Evolutionary conservation across 257 asterid species (phyloP).

Genomic region (Datura wrightii): DNA sequence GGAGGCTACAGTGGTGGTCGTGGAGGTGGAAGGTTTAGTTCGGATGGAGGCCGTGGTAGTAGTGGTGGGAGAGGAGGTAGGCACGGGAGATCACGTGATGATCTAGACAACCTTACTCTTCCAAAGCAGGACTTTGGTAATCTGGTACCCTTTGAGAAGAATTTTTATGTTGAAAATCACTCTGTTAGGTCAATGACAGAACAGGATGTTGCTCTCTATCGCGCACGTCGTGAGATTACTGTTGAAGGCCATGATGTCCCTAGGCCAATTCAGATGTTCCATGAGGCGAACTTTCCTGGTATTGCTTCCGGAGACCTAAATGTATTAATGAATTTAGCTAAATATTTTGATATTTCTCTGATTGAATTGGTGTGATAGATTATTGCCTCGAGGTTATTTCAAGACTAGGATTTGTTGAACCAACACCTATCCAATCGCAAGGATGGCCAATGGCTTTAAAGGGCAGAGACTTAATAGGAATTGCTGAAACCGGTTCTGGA

Average conservation of each 20-base stretch:
- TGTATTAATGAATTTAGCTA: conserved; percentile 1
- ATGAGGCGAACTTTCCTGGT: conserved; percentile 90
- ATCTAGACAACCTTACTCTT: conserved; percentile 68
- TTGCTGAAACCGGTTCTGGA: conserved; percentile 98
- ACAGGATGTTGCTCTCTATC: conserved; percentile 69
- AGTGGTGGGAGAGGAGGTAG: conserved; percentile 58
- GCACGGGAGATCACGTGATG: conserved; percentile 59
- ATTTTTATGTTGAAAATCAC: conserved; percentile 76
- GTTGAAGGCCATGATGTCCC: conserved; percentile 83
- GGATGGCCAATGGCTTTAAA: conserved; percentile 98
- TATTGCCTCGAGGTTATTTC: conserved; percentile 83
- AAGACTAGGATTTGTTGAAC: conserved; percentile 82
- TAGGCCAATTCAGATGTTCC: conserved; percentile 79
- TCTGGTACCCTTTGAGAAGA: conserved; percentile 77
- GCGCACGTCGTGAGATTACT: conserved; percentile 74
- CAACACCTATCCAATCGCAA: conserved; percentile 91
- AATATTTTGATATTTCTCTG: conserved; percentile 27
- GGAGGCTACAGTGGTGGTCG: conserved; percentile 32
- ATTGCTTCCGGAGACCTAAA: conserved; percentile 27
- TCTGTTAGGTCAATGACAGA: conserved; percentile 78
- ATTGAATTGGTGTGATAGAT: conserved; percentile 51
- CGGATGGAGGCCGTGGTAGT: conserved; percentile 48
- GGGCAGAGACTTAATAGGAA: conserved; percentile 90
- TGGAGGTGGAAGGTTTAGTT: conserved; percentile 50
- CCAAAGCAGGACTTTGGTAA: conserved; percentile 82